Conservation (phyloP, 1,284 basidiomycete species). For the Coniophora puteana region DNA sequence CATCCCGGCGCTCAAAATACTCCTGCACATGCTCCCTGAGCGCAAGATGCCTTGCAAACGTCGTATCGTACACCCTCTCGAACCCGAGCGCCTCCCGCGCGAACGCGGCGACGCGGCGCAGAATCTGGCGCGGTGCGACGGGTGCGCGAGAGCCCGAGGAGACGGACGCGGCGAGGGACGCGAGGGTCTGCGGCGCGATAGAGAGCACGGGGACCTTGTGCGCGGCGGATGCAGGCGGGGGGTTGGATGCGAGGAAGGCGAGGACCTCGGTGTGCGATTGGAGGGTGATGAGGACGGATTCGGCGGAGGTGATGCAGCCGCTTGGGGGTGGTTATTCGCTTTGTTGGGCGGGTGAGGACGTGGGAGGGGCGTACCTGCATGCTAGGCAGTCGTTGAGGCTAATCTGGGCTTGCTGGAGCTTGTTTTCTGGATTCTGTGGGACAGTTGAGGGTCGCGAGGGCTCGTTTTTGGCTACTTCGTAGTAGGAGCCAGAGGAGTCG, state of each 20-base stretch:
- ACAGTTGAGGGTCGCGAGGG: constrained; percentile 20
- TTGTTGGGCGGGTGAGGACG: constrained; percentile 6
- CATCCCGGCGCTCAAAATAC: constrained; percentile 67
- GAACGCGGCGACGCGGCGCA: constrained; percentile 69
- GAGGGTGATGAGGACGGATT: constrained; percentile 95
- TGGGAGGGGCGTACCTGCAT: constrained; percentile 60
- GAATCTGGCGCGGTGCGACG: constrained; percentile 57
- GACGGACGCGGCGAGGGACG: constrained; percentile 80
- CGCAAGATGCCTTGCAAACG: constrained; percentile 88
- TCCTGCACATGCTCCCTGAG: constrained; percentile 82
- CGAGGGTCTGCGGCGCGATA: constrained; percentile 89
- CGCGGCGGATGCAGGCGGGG: constrained; percentile 31
- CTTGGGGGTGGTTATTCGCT: constrained; percentile 36
- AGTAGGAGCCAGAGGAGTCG: constrained; percentile 77
- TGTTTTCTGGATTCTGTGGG: constrained; percentile 35
- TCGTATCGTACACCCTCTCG: constrained; percentile 85
- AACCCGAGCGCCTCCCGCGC: constrained; percentile 61
- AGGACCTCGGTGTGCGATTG: constrained; percentile 95
- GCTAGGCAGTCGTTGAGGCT: constrained; percentile 94
- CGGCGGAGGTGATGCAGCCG: constrained; percentile 97
- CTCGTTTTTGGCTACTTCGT: constrained; percentile 53
- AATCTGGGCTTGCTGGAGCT: constrained; percentile 90
- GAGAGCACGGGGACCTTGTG: constrained; percentile 75
- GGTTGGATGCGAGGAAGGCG: constrained; percentile 64
- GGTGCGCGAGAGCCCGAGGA: constrained; percentile 42